Conservation (phyloP, 192 early-diverging fungal genomes). For the Lobulomyces angularis region DNA sequence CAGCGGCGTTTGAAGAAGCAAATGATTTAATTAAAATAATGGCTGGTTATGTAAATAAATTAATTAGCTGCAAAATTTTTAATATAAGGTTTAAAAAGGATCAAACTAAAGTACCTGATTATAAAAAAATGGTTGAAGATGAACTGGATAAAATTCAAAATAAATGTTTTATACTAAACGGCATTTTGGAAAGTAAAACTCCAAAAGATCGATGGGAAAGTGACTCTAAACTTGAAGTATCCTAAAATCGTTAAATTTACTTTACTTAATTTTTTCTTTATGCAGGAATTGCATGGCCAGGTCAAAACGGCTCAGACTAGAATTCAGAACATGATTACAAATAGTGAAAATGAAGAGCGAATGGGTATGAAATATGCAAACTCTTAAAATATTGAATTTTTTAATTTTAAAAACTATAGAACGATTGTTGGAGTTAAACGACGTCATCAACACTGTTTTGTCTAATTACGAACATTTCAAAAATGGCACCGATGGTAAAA, state of each 20-base stretch:
- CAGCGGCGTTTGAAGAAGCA: slow-evolving; percentile 85
- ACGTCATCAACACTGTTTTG: slow-evolving; percentile 66
- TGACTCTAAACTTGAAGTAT: slow-evolving; percentile 21
- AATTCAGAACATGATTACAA: slow-evolving; percentile 58
- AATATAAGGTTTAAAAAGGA: slow-evolving; percentile 13
- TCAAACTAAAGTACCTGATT: slow-evolving; percentile 53
- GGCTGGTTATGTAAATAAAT: slow-evolving; percentile 72
- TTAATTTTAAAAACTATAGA: slow-evolving; percentile 36
- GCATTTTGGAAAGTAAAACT: slow-evolving; percentile 63
- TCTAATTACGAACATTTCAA: slow-evolving; percentile 52
- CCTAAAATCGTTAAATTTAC: neutral
- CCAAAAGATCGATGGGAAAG: slow-evolving; percentile 23
- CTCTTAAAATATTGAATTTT: neutral
- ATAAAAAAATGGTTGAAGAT: slow-evolving; percentile 65
- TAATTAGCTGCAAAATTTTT: neutral
- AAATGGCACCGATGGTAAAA: no score
- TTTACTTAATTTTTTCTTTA: neutral
- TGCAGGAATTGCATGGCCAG: slow-evolving; percentile 50
- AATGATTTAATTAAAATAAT: slow-evolving; percentile 97
- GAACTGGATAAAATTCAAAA: slow-evolving; percentile 73
- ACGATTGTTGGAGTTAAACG: slow-evolving; percentile 55
- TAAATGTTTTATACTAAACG: slow-evolving; percentile 60
- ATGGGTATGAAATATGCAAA: slow-evolving; percentile 57
- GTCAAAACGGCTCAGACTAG: slow-evolving; percentile 59
- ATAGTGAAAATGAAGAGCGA: slow-evolving; percentile 61